These are phyloP conservation scores for Fragaria ananassa DNA, from an alignment of 306 rosid species.

Conservation along the genomic window DNA sequence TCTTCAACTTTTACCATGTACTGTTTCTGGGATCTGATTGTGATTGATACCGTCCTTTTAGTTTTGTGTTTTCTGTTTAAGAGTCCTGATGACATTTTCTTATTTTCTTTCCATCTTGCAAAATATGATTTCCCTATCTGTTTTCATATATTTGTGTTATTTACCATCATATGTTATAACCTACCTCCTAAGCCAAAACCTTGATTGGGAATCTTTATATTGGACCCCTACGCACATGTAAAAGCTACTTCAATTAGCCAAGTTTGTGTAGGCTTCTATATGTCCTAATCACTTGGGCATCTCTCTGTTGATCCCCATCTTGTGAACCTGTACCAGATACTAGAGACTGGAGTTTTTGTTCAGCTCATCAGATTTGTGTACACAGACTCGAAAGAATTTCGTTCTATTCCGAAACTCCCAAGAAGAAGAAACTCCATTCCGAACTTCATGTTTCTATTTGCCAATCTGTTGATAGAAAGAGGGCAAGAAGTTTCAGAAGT, in stretches of 20 bases:
- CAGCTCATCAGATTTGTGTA: too few relatives aligned
- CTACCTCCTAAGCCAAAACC: not conserved
- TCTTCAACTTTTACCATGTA: not conserved
- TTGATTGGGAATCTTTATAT: not conserved
- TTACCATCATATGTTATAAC: not conserved
- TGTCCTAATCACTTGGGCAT: too few relatives aligned
- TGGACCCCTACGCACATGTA: not conserved
- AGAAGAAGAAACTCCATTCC: not conserved
- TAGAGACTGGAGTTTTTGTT: too few relatives aligned
- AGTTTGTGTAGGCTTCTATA: too few relatives aligned
- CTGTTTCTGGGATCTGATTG: not conserved
- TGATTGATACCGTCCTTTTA: too few relatives aligned
- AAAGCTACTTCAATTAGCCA: not conserved
- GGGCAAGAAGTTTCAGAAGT: not conserved
- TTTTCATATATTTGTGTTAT: not conserved
- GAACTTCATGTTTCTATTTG: not conserved
- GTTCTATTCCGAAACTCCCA: too few relatives aligned
- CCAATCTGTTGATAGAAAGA: not conserved
- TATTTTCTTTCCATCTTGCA: not conserved
- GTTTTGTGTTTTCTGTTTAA: not conserved
- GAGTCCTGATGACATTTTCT: not conserved
- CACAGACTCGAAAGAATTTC: too few relatives aligned
- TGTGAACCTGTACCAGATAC: too few relatives aligned
- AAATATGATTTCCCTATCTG: not conserved
- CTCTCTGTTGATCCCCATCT: too few relatives aligned